Percentiles rank a stretch among this genome's conserved stretches.
phyloP scores from a whole-genome alignment of 1,139 yeast genomes.

The Hansenula lynferdii region DNA sequence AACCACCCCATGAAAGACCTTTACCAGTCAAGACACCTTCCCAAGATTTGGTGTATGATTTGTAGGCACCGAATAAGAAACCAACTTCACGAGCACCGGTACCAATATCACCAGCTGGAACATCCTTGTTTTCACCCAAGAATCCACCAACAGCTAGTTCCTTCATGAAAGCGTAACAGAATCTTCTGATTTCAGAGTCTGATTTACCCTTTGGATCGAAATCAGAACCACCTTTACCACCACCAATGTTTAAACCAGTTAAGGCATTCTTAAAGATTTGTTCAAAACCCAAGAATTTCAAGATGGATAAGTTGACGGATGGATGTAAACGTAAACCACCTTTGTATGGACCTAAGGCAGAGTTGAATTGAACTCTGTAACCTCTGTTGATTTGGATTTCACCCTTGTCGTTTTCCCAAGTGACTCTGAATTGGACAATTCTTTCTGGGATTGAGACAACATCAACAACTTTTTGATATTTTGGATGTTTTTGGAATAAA shows the following conservation, averaged over 20 bases:
- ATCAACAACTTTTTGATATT: conserved; percentile 83
- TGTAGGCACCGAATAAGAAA: conserved; percentile 95
- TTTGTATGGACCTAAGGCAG: conserved; percentile 98
- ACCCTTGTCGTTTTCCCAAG: conserved; percentile 96
- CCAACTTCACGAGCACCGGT: conserved; percentile 90
- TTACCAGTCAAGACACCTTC: conserved; percentile 98
- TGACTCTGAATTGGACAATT: conserved; percentile 92
- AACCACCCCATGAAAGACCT: conserved; percentile 98
- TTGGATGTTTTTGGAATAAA: conserved; percentile 83
- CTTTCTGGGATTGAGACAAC: conserved; percentile 96
- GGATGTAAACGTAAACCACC: conserved; percentile 99
- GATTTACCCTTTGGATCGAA: conserved; percentile 95
- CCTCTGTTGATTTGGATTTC: conserved; percentile 93
- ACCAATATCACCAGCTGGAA: conserved; percentile 97
- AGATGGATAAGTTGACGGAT: conserved; percentile 87
- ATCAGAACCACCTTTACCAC: conserved; percentile 99
- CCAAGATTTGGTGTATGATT: conserved; percentile 86
- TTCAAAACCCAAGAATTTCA: conserved; percentile 96
- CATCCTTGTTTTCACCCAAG: conserved; percentile 97
- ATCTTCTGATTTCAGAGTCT: conserved; percentile 91
- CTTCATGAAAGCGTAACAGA: conserved; percentile 94
- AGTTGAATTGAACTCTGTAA: conserved; percentile 97
- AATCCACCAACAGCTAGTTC: conserved; percentile 74
- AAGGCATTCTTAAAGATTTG: conserved; percentile 98
- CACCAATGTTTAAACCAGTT: conserved; percentile 97